Base-by-base conservation (phyloP, 1,284 basidiomycete species). In the Agaricales sp. region DNA sequence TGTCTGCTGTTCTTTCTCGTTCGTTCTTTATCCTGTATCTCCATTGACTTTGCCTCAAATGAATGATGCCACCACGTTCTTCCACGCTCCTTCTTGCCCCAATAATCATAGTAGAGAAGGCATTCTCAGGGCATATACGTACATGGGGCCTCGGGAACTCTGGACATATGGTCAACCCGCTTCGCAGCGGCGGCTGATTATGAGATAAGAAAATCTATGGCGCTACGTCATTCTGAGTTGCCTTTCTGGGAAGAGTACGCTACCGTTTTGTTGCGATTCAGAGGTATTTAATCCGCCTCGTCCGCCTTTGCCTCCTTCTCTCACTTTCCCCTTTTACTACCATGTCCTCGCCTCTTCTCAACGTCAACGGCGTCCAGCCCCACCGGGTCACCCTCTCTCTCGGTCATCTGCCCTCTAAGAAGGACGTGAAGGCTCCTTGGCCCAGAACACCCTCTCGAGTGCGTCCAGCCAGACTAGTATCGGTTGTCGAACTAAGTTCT, bases 401-500 rank as follows among this genome's bases (percentile, higher is more conserved):
- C 22, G 82, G 80, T 0, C 80, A 87, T 61, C 66, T 87, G 39
- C 85, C 84, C 0, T 74, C 74, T 55, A 83, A 82, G 63, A 82
- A 77, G 56, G 70, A 80, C 49, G 77, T 86, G 58, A 79, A 78
- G 56, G 74, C 77, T 0, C 70, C 78, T 12, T 85, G 78, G 74
- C 85, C 85, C 1, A 71, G 82, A 25, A 84, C 84, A 0, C 84
- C 84, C 1, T 83, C 81, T 3, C 71, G 81, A 54, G 82, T 81
- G 46, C 46, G 69, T 70, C 49, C 55, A 50, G 54, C 44, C 51
- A 25, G 45, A 22, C 14, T 39, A 13, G 45, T 41, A 16, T 45
- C 25, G n/a, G 25, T 3, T 13, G 22, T 30, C 50, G 23, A 26
- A 16, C 23, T 47, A 45, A 45, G 49, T 47, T 12, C 48, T 50